These are phyloP conservation scores for Protea cynaroides DNA, from an alignment of 164 flowering plant species.

Conservation along the genomic window DNA sequence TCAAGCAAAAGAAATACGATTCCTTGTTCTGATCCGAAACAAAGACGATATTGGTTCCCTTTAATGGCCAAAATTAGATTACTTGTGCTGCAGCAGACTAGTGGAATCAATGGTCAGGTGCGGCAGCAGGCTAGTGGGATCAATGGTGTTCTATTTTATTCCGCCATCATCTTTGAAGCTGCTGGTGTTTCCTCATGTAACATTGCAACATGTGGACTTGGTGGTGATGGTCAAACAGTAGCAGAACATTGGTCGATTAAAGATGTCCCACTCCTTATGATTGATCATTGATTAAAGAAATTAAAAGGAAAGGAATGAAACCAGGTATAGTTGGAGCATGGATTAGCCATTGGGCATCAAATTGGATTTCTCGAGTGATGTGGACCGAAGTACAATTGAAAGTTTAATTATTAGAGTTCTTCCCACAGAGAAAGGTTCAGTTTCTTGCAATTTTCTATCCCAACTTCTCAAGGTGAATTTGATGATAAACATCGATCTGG, in stretches of 20 bases:
- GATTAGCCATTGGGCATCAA: constrained; percentile 35
- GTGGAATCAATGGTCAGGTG: no score
- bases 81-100: constrained; percentile 75
- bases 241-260: constrained; percentile 44
- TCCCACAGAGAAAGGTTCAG: constrained; percentile 30
- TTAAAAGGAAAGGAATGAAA: constrained; percentile 30
- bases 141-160: constrained; percentile 86
- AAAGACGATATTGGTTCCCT: constrained; percentile 79
- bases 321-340: constrained; percentile 30
- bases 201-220: no score
- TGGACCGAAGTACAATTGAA: constrained; percentile 23
- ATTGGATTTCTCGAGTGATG: constrained; percentile 23
- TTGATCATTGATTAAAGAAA: constrained; percentile 33
- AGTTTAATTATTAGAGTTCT: constrained; percentile 36
- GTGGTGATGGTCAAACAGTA: not conserved
- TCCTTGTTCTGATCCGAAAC: constrained; percentile 63
- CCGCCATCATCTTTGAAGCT: constrained; percentile 68
- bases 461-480: constrained; percentile 36
- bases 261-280: constrained; percentile 36
- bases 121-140: no score
- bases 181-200: no score
- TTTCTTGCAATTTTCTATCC: constrained; percentile 40
- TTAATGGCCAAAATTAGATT: constrained; percentile 88
- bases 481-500: constrained; percentile 17
- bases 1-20: constrained; percentile 48